A percentile compares a stretch with the other conserved stretches of the same genome.
These are phyloP conservation scores for Sclerotinia spermophila DNA, from an alignment of 2,329 filamentous ascomycete genomes.

Conservation along the genomic window DNA sequence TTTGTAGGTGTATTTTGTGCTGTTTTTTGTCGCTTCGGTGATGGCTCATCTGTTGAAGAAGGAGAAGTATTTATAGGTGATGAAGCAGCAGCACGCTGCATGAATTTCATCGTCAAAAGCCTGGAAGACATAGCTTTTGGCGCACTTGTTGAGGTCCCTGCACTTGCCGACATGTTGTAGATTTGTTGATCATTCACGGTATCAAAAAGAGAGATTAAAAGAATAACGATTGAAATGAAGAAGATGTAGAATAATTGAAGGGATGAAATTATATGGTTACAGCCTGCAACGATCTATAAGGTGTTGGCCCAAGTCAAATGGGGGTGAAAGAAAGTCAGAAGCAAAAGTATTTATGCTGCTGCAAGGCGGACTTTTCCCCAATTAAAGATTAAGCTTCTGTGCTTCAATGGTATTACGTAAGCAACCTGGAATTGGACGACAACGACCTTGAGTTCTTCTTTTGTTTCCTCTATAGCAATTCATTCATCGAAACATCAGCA, in stretches of 20 bases:
- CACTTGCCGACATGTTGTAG: slow-evolving; percentile 30
- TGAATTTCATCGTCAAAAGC: slow-evolving; percentile 94
- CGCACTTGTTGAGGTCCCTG: slow-evolving; percentile 35
- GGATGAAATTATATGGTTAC: neutral
- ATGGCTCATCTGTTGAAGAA: slow-evolving; percentile 49
- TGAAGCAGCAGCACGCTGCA: slow-evolving; percentile 79
- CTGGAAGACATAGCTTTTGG: slow-evolving; percentile 78
- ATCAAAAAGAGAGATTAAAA: neutral
- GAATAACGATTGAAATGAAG: neutral
- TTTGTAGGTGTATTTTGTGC: slow-evolving; percentile 36
- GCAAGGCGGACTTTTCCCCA: slow-evolving; percentile 10
- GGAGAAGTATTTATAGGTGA: slow-evolving; percentile 42
- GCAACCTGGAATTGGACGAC: slow-evolving; percentile 5
- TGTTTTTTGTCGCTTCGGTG: slow-evolving; percentile 62
- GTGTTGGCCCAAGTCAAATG: slow-evolving; percentile 4
- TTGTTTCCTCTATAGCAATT: slow-evolving; percentile 24
- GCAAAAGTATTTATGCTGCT: slow-evolving; percentile 6
- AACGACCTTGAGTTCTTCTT: slow-evolving; percentile 4
- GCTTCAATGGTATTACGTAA: slow-evolving; percentile 14
- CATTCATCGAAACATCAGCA: slow-evolving; percentile 30
- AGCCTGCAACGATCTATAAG: neutral
- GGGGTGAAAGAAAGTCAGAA: slow-evolving; percentile 12
- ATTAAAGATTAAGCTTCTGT: slow-evolving; percentile 14
- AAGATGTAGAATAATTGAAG: neutral
- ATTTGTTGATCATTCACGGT: slow-evolving; percentile 1